Evolutionary conservation across 768 basidiomycete genomes (phyloP).

Genomic region (Rhodotorula paludigena): DNA sequence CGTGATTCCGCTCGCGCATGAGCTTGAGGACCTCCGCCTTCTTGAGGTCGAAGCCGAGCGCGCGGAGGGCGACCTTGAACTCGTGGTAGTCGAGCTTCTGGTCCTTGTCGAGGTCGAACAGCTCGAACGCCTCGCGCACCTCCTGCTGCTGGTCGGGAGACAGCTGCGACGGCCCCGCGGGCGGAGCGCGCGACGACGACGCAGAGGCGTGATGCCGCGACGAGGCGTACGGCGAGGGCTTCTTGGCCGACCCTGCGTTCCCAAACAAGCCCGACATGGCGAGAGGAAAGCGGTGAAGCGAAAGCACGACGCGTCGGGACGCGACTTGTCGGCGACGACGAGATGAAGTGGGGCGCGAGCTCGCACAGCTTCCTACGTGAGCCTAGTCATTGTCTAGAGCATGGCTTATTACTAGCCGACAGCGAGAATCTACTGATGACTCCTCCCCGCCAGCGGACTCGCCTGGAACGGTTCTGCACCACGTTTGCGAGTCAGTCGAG

Average conservation of each 20-base stretch:
- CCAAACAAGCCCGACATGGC: conserved; percentile 4
- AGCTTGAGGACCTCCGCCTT: conserved; percentile 97
- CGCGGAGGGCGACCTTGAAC: conserved; percentile 97
- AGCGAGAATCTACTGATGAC: neutral
- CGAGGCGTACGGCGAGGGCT: neutral
- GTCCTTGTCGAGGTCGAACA: conserved; percentile 99
- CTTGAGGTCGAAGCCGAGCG: conserved; percentile 94
- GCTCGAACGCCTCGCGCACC: conserved; percentile 96
- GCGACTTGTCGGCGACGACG: neutral
- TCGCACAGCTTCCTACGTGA: too few relatives aligned
- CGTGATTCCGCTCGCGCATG: conserved; percentile 82
- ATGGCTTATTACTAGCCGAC: too few relatives aligned
- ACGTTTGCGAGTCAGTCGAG: neutral
- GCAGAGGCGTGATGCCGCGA: conserved; percentile 11
- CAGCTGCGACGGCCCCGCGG: conserved; percentile 28
- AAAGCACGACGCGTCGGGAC: neutral
- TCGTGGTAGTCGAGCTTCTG: conserved; percentile 94
- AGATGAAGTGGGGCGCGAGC: too few relatives aligned
- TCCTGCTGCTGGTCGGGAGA: conserved; percentile 66
- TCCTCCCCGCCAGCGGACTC: conserved; percentile 30
- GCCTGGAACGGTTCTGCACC: conserved; percentile 34
- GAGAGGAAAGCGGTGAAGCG: neutral
- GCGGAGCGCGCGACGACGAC: neutral
- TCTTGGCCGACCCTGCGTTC: neutral
- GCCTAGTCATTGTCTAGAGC: too few relatives aligned